Percentiles rank a stretch among this genome's conserved stretches.
phyloP scores from a whole-genome alignment of 306 rosid genomes.

The Crotalaria pallida region DNA sequence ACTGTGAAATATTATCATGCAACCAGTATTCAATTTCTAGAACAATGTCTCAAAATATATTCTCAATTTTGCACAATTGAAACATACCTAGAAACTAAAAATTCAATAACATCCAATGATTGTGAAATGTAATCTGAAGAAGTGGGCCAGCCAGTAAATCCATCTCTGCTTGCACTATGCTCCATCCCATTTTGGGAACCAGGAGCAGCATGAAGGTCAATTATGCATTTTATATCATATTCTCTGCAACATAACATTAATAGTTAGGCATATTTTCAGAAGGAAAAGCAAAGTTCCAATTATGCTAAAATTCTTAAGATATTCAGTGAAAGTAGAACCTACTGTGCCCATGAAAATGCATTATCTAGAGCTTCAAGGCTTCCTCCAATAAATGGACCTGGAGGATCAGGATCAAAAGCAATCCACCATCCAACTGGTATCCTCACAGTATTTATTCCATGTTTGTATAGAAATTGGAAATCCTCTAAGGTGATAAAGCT shows the following conservation, averaged over 20 bases:
- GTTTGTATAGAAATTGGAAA: slow-evolving; percentile 73
- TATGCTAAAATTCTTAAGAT: slow-evolving; percentile 10
- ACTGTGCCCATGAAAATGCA: slow-evolving; percentile 98
- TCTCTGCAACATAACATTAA: slow-evolving; percentile 49
- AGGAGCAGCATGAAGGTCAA: slow-evolving; percentile 93
- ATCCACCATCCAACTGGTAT: slow-evolving; percentile 99
- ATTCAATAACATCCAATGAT: slow-evolving; percentile 69
- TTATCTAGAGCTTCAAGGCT: slow-evolving; percentile 79
- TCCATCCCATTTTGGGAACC: slow-evolving; percentile 95
- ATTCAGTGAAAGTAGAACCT: slow-evolving; percentile 37
- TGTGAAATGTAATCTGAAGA: slow-evolving; percentile 52
- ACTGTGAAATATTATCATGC: background rate
- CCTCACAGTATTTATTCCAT: slow-evolving; percentile 91
- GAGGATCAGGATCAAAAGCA: slow-evolving; percentile 97
- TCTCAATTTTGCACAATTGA: background rate
- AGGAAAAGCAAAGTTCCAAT: slow-evolving; percentile 14
- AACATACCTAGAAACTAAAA: slow-evolving; percentile 75
- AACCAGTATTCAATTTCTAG: background rate
- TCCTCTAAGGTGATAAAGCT: slow-evolving; percentile 66
- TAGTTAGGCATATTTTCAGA: slow-evolving; percentile 10
- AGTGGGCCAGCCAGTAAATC: slow-evolving; percentile 67
- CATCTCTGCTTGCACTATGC: slow-evolving; percentile 89
- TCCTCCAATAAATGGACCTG: slow-evolving; percentile 81
- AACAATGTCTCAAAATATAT: slow-evolving; percentile 12
- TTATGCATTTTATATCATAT: slow-evolving; percentile 70